Base-by-base conservation (phyloP, 2,329 filamentous ascomycete genomes). In the Exserohilum rostratum region DNA sequence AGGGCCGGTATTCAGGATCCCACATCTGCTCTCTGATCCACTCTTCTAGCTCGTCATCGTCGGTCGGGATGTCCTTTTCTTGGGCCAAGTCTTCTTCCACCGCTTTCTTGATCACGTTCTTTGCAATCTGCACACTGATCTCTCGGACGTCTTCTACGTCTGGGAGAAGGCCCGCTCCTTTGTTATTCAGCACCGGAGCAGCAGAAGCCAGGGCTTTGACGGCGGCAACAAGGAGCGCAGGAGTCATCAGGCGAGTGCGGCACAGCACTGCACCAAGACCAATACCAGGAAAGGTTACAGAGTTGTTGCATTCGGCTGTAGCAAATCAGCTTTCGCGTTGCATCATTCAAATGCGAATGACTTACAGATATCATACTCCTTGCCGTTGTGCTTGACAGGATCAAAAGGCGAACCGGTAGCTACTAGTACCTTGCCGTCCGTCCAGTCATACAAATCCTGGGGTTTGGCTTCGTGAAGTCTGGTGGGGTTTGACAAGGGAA, bases 401-500 rank as follows among this genome's bases (percentile, higher is more conserved):
- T 84, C 82, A 70, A 96, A 96, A 0, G 92, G 91, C 7, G 88
- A 91, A 4, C 92, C 92, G 0, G 92, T 96, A 0, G 92, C 90
- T 3, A 95, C 87, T 3, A 96, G 81, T 0, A 87, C 91, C 60
- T 85, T 86, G 1, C 91, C 91, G 38, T 88, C 76, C 0, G 90
- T 93, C 92, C 91, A 96, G 2, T 84, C 74, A 50, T 88, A 86
- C 18, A 96, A 78, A 70, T 96, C 90, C 13, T 85, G 78, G 0
- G 92, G 92, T 6, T 87, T 83, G 1, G 91, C 92, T 75, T 96
- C 92, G 70, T 96, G 91, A 0, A 96, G 83, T 1, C 85, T 81
- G 0, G 91, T 96, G 0, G 92, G 92, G 72, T 96, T 96, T 2
- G 89, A 93, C 1, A 96, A 83, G 0, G 92, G 92, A 56, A 96